Conservation (phyloP, 257 asterid genomes). For the Agastache rugosa region DNA sequence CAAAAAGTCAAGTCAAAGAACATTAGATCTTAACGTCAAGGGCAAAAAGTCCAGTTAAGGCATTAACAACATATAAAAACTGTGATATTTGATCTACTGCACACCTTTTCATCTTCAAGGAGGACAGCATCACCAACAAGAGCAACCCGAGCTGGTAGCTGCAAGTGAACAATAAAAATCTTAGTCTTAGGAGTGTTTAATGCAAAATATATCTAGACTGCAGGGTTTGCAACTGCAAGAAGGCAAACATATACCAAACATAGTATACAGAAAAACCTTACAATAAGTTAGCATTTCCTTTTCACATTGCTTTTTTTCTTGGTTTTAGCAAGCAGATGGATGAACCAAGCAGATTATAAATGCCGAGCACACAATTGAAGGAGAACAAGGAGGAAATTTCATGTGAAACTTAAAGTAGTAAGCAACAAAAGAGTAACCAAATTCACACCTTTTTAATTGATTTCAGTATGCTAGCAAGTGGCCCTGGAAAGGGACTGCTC, state of each 20-base stretch:
- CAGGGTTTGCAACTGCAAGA: conserved; percentile 33
- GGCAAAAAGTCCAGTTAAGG: not conserved
- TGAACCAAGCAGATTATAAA: conserved; percentile 13
- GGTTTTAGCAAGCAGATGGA: conserved; percentile 11
- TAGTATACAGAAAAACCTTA: conserved; percentile 8
- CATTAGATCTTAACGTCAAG: conserved; percentile 28
- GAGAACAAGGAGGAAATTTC: conserved; percentile 7
- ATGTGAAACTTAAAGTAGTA: conserved; percentile 19
- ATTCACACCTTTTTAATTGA: conserved; percentile 67
- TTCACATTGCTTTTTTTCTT: conserved; percentile 10
- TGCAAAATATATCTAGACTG: not conserved
- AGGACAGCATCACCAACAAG: conserved; percentile 73
- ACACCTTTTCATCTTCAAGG: conserved; percentile 79
- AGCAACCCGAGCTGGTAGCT: conserved; percentile 91
- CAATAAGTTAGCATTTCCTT: conserved; percentile 6
- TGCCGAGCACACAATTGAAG: not conserved
- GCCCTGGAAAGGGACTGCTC: conserved; percentile 77
- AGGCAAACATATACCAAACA: conserved; percentile 15
- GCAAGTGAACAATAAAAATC: conserved; percentile 40
- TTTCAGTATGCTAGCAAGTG: conserved; percentile 62
- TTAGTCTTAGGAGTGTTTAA: not conserved
- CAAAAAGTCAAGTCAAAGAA: conserved; percentile 17
- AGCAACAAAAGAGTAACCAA: conserved; percentile 2
- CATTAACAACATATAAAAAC: conserved; percentile 6
- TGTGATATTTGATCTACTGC: conserved; percentile 9